Percentiles rank a stretch among this genome's conserved stretches.
These are phyloP conservation scores for Lachnellula suecica DNA, from an alignment of 2,329 filamentous ascomycete species.

Conservation along the genomic window DNA sequence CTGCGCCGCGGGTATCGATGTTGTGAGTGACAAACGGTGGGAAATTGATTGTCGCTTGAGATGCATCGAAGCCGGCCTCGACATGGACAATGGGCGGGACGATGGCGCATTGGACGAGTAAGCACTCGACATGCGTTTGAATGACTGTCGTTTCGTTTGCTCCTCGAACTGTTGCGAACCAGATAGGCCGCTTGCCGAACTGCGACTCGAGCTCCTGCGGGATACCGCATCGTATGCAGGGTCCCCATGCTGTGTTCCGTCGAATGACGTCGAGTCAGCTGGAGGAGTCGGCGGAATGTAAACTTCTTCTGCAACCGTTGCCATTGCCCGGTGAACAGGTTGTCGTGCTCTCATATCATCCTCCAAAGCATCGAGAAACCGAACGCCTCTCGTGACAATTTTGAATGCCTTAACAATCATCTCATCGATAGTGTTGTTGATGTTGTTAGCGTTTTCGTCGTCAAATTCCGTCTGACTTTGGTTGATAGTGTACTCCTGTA, in stretches of 20 bases:
- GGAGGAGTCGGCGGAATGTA: conserved; percentile 63
- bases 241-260: conserved; percentile 40
- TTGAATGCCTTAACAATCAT: conserved; percentile 93
- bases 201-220: conserved; percentile 30
- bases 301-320: conserved; percentile 57
- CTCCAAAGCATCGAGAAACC: conserved; percentile 84
- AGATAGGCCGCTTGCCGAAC: conserved; percentile 29
- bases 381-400: conserved; percentile 86
- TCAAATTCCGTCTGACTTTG: conserved; percentile 39
- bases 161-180: conserved; percentile 26
- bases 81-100: conserved; percentile 27
- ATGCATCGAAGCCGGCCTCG: conserved; percentile 21
- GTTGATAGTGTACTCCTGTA: conserved; percentile 66
- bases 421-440: conserved; percentile 82
- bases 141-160: conserved; percentile 29
- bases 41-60: conserved; percentile 38
- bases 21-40: conserved; percentile 76
- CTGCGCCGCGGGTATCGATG: conserved; percentile 59
- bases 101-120: conserved; percentile 20
- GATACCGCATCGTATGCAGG: conserved; percentile 36
- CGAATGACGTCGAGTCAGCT: conserved; percentile 53
- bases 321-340: conserved; percentile 56
- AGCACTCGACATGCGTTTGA: conserved; percentile 28
- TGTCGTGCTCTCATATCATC: conserved; percentile 55
- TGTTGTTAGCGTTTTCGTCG: conserved; percentile 54